Evolutionary conservation across 768 basidiomycete species (phyloP).

Genomic region (Ramaria rubella): DNA sequence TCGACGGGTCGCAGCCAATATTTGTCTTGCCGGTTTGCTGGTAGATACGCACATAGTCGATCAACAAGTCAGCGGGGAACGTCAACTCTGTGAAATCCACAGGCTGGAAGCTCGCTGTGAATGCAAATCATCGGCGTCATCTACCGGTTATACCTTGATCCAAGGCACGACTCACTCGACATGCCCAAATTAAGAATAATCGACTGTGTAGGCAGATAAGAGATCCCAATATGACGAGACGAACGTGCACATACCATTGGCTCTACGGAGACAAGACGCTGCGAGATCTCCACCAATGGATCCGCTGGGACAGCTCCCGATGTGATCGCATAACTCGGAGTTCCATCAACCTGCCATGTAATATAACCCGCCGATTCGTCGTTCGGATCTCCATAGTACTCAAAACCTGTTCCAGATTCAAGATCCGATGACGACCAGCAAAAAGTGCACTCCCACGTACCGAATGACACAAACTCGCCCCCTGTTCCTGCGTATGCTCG

Average conservation of each 20-base stretch:
- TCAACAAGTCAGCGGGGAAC: constrained; percentile 63
- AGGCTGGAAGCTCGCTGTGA: constrained; percentile 57
- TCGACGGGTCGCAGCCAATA: constrained; percentile 58
- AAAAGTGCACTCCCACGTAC: constrained; percentile 22
- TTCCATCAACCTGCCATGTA: constrained; percentile 66
- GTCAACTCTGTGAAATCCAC: constrained; percentile 48
- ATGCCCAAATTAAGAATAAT: constrained; percentile 61
- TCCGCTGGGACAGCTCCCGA: constrained; percentile 44
- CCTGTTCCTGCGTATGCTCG: constrained; percentile 57
- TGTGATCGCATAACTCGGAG: constrained; percentile 34
- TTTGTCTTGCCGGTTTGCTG: constrained; percentile 53
- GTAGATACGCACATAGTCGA: constrained; percentile 82
- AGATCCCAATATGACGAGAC: neutral
- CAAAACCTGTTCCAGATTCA: constrained; percentile 50
- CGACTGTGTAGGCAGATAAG: constrained; percentile 19
- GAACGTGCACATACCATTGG: constrained; percentile 34
- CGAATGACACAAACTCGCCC: constrained; percentile 42
- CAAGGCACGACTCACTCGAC: constrained; percentile 34
- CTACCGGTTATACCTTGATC: neutral
- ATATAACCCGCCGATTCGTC: constrained; percentile 54
- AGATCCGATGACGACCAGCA: neutral
- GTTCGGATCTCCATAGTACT: constrained; percentile 61
- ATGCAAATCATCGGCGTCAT: constrained; percentile 1
- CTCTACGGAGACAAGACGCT: constrained; percentile 50
- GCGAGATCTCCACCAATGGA: constrained; percentile 24